Conservation (phyloP, 148 eudicot genomes). For the Linanthus parryae region DNA sequence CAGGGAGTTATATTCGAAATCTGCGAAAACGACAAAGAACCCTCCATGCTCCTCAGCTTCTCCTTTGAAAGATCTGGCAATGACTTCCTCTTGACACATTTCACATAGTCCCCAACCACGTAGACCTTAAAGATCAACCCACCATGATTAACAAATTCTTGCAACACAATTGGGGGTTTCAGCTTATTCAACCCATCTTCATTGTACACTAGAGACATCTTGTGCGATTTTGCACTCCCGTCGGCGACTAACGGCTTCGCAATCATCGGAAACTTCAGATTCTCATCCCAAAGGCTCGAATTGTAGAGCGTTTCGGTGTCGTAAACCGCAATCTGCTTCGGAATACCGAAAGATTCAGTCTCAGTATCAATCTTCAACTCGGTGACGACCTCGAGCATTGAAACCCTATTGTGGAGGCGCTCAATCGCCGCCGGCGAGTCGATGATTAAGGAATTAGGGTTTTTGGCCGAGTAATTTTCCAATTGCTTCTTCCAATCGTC, state of each 20-base stretch:
- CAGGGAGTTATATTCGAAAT: slow-evolving; percentile 46
- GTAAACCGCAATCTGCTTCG: slow-evolving; percentile 59
- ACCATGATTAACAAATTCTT: slow-evolving; percentile 65
- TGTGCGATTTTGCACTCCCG: slow-evolving; percentile 63
- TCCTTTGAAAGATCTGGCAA: slow-evolving; percentile 56
- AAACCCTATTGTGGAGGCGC: neutral
- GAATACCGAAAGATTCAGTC: slow-evolving; percentile 45
- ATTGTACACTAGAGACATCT: slow-evolving; percentile 53
- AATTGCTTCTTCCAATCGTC: neutral
- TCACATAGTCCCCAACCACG: slow-evolving; percentile 59
- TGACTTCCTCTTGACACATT: slow-evolving; percentile 63
- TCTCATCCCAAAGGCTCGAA: slow-evolving; percentile 22
- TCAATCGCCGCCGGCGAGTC: neutral
- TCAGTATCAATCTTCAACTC: neutral
- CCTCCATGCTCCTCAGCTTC: slow-evolving; percentile 32
- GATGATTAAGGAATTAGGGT: neutral
- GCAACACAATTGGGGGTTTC: slow-evolving; percentile 58
- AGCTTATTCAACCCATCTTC: slow-evolving; percentile 41
- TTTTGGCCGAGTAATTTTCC: neutral
- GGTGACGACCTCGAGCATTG: neutral
- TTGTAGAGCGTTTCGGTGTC: slow-evolving; percentile 30
- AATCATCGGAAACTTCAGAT: slow-evolving; percentile 49
- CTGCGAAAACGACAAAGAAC: slow-evolving; percentile 57
- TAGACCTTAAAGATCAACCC: slow-evolving; percentile 74
- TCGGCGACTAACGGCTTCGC: slow-evolving; percentile 65